These are phyloP conservation scores for Aspergillus kassunensis DNA, from an alignment of 495 filamentous ascomycete genomes.

Conservation along the genomic window DNA sequence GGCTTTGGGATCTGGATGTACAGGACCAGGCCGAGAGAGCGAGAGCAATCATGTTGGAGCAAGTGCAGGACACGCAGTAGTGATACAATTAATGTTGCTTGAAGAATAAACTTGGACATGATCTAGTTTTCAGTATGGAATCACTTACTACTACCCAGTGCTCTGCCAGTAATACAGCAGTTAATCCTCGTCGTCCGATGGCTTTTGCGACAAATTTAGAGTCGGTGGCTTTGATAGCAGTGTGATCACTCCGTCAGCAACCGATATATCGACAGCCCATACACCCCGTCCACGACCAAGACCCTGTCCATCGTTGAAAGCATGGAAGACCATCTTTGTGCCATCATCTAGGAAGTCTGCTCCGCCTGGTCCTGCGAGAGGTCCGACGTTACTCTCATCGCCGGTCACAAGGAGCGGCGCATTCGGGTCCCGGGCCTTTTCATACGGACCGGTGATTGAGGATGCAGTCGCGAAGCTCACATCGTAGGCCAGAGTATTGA, in stretches of 20 bases:
- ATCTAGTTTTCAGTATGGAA: too few species aligned
- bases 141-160: too few species aligned
- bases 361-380: slow-evolving; percentile 3
- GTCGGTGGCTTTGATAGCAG: neutral
- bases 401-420: slow-evolving; percentile 12
- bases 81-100: too few species aligned
- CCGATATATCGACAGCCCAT: neutral
- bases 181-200: too few species aligned
- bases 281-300: neutral
- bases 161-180: too few species aligned
- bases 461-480: slow-evolving; percentile 50
- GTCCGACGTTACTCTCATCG: slow-evolving; percentile 1
- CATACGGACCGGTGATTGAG: slow-evolving; percentile 47
- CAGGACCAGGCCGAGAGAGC: slow-evolving; percentile 28
- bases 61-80: too few species aligned
- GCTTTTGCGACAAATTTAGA: too few species aligned
- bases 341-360: slow-evolving; percentile 5
- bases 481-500: slow-evolving; percentile 47
- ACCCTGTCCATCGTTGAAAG: neutral
- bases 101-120: too few species aligned
- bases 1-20: slow-evolving; percentile 48
- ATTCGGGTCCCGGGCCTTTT: slow-evolving; percentile 19
- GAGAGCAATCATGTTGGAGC: slow-evolving; percentile 1
- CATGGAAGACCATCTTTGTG: neutral
- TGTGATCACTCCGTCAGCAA: neutral